Conservation (phyloP, 2,329 filamentous ascomycete genomes). For the Cladophialophora carrionii region DNA sequence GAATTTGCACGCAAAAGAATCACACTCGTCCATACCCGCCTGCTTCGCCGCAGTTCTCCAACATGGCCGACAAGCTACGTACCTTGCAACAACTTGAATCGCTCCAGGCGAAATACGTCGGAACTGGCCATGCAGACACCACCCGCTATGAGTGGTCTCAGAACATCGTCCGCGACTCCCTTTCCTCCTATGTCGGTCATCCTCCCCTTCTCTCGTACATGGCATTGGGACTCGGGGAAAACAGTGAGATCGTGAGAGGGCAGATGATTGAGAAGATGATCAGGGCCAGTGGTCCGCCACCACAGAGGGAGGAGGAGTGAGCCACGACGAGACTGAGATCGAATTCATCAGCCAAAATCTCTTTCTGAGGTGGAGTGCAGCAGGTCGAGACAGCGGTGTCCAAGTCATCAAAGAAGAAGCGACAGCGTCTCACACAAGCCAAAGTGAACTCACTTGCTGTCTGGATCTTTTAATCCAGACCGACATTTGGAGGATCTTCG, state of each 20-base stretch:
- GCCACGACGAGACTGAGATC: neutral
- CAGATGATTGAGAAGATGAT: slow-evolving; percentile 77
- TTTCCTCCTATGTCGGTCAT: slow-evolving; percentile 86
- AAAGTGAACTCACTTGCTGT: neutral
- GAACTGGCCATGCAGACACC: slow-evolving; percentile 94
- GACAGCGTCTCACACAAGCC: neutral
- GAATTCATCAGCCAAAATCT: neutral
- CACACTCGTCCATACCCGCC: neutral
- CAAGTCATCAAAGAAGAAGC: neutral
- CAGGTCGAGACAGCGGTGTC: neutral
- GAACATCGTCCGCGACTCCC: slow-evolving; percentile 93
- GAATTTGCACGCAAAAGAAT: neutral
- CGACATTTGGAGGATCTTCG: neutral
- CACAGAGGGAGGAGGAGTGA: slow-evolving; percentile 50
- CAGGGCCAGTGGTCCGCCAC: slow-evolving; percentile 67
- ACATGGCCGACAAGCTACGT: slow-evolving; percentile 91
- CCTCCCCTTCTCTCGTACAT: slow-evolving; percentile 87
- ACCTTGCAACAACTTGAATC: slow-evolving; percentile 97
- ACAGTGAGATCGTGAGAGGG: slow-evolving; percentile 75
- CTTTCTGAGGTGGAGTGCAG: neutral
- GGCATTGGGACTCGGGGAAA: slow-evolving; percentile 83
- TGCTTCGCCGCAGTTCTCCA: slow-evolving; percentile 4
- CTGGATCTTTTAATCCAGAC: slow-evolving; percentile 2
- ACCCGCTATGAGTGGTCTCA: slow-evolving; percentile 97
- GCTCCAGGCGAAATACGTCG: slow-evolving; percentile 92